Evolutionary conservation across 2,329 filamentous ascomycete species (phyloP).

Genomic region (Ophiostoma ulmi): DNA sequence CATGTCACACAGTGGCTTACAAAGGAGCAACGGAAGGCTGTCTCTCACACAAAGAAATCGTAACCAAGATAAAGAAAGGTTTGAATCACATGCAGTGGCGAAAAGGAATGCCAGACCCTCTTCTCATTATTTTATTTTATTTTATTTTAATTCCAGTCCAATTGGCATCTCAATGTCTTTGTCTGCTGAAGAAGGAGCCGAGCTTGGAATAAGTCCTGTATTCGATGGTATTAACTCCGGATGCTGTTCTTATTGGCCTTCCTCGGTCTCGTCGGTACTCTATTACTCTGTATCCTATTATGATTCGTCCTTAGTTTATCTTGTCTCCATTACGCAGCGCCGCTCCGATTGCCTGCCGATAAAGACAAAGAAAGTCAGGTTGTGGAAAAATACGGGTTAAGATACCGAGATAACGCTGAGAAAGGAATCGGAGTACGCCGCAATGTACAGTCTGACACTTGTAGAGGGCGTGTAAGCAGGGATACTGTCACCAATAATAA

Average conservation of each 20-base stretch:
- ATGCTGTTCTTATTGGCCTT: neutral
- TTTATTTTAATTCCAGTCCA: neutral
- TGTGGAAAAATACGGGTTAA: neutral
- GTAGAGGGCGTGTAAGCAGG: neutral
- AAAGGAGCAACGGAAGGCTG: neutral
- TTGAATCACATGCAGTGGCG: neutral
- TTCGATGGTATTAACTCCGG: neutral
- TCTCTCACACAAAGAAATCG: constrained; percentile 1
- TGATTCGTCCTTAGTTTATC: neutral
- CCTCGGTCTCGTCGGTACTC: neutral
- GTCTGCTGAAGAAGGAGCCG: neutral
- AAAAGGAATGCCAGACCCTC: neutral
- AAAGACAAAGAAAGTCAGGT: constrained; percentile 3
- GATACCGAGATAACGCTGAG: constrained; percentile 1
- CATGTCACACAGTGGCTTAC: neutral
- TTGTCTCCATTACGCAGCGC: neutral
- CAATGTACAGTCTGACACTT: neutral
- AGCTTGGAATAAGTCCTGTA: neutral
- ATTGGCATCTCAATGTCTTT: neutral
- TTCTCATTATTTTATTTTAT: neutral
- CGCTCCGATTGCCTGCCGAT: neutral
- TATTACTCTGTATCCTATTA: neutral
- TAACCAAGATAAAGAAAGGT: neutral
- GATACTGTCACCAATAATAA: neutral
- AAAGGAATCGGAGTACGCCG: neutral